phyloP scores from a whole-genome alignment of 495 filamentous ascomycete species.

The Eremomyces bilateralis region DNA sequence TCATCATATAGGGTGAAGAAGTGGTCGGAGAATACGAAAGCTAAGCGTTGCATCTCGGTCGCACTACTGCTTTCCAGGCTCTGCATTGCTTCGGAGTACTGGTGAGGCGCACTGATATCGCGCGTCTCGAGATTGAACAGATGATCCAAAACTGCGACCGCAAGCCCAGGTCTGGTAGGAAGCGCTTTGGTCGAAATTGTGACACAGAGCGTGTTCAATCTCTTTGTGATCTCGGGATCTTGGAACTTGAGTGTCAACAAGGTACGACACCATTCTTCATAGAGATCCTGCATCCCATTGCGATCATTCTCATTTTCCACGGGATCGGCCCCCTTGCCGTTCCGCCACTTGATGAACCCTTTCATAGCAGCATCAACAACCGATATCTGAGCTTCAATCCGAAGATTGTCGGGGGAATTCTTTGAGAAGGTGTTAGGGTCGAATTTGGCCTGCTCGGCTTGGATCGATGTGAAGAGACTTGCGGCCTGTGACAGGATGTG shows the following conservation, averaged over 20 bases:
- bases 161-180: constrained; percentile 55
- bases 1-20: constrained; percentile 70
- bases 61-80: constrained; percentile 64
- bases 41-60: constrained; percentile 71
- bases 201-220: constrained; percentile 64
- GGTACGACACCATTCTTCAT: constrained; percentile 64
- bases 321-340: constrained; percentile 27
- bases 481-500: constrained; percentile 67
- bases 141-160: constrained; percentile 71
- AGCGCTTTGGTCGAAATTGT: constrained; percentile 66
- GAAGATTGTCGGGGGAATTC: constrained; percentile 50
- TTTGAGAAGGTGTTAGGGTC: constrained; percentile 48
- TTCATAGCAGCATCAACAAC: constrained; percentile 83
- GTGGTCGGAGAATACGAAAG: constrained; percentile 74
- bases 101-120: constrained; percentile 27
- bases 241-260: constrained; percentile 31
- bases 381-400: constrained; percentile 70
- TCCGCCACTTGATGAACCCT: constrained; percentile 67
- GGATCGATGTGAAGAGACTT: constrained; percentile 48
- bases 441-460: constrained; percentile 46
- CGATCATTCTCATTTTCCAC: constrained; percentile 44
- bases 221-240: constrained; percentile 72
- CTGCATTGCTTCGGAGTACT: constrained; percentile 76
- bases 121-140: constrained; percentile 60
- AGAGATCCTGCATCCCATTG: constrained; percentile 35